Evolutionary conservation across 345 rosid genomes (phyloP), one percentile per base, ranked within the genome.

Genomic region (Barbarea vulgaris): DNA sequence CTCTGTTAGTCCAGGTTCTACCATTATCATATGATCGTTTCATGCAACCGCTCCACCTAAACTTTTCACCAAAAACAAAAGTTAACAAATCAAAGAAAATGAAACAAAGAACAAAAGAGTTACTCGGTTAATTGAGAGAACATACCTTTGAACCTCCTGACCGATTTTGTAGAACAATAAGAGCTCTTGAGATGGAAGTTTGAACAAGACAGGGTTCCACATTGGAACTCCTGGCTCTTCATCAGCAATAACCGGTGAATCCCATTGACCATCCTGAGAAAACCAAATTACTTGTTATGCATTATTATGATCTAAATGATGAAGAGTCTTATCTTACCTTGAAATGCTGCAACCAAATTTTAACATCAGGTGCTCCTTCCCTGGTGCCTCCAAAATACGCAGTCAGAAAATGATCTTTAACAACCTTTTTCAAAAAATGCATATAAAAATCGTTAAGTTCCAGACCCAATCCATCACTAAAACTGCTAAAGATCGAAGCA

Each of bases 21-120:
- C 98, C 98, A 57, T 87, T 84, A 62, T 94, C 96, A 67, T 81
- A 83, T 6, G 98, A 94, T 48, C 90, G 87, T 83, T 90, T 94
- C 90, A 94, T 81, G 86, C 93, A 90, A 75, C 98, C 98, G 2
- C 93, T 91, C 98, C 98, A 94, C 79, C 98, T 94, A 54, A 70
- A 64, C 30, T 68, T 66, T 33, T 11, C 76, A 55, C 27, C 61
- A 41, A 19, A 60, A 41, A 47, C 51, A 19, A 60, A 41, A 47
- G 46, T 59, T 73, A 25, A 33, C 11, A 34, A 36, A 69, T 42
- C 41, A 34, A 46, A 52, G 75, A 30, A 30, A 46, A 70, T 47
- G 52, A 33, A 67, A 68, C 42, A 58, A 21, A 54, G n/a, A 55
- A 17, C 3, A 7, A 39, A 25, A 63, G 7, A 48, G 25, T 65